Evolutionary conservation across 2,329 filamentous ascomycete species (phyloP), one percentile per base, ranked within the genome.

Genomic region (Fusarium buxicola): DNA sequence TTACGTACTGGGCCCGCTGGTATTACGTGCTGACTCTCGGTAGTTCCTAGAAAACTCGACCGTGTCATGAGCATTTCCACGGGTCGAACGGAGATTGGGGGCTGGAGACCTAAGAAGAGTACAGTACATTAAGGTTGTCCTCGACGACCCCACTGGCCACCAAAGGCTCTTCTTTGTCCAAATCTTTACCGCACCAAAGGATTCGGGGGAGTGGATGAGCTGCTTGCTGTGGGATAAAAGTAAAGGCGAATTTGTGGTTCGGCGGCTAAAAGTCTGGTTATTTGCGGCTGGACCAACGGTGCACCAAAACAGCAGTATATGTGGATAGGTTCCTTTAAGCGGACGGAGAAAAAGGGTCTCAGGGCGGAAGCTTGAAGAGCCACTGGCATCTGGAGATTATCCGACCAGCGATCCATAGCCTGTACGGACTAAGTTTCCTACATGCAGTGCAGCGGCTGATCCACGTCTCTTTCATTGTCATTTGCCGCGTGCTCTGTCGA

Each of bases 241-340:
- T n/a, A 45, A 13, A 45, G 31, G 21, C 38, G 39, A 13, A 32
- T 55, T 18, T 28, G 40, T 36, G 7, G 24, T 48, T 35, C 35
- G 28, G 54, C 58, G 54, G 58, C 44, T 53, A n/a, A n/a, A 60
- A 58, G 52, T 57, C 38, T 46, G 58, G 58, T 21, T 52, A 61
- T 47, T 38, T 46, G 45, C 41, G 58, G 45, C 31, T 43, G 49
- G 58, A 35, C 18, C 35, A 30, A n/a, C n/a, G n/a, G n/a, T n/a
- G n/a, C n/a, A n/a, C n/a, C n/a, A n/a, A n/a, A n/a, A n/a, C n/a
- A n/a, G n/a, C n/a, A n/a, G n/a, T n/a, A n/a, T n/a, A n/a, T 40
- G 36, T 41, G 36, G 47, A 31, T 34, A 40, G 18, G 34, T 32
- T 50, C 46, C 46, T 49, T 35, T 39, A n/a, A n/a, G n/a, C n/a